phyloP scores from a whole-genome alignment of 345 rosid genomes.

The thale cress (Arabidopsis thaliana) region DNA sequence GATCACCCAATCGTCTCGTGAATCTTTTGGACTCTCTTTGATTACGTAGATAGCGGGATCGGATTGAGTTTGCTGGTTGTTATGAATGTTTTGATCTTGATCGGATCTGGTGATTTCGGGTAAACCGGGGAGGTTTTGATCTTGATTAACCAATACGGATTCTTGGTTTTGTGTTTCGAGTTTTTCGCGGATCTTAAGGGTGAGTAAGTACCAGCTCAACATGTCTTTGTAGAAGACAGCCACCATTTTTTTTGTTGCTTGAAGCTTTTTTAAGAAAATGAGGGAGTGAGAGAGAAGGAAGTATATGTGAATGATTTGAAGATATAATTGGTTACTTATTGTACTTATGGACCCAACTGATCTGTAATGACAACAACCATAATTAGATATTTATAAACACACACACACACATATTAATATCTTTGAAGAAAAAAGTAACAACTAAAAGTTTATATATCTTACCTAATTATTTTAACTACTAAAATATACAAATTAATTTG shows the following conservation, averaged over 20 bases:
- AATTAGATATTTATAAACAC: constrained; percentile 14
- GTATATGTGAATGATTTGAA: constrained; percentile 21
- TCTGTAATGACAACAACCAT: constrained; percentile 43
- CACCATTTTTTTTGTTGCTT: constrained; percentile 39
- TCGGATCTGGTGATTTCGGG: constrained; percentile 27
- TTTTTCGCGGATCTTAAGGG: constrained; percentile 45
- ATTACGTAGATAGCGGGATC: constrained; percentile 41
- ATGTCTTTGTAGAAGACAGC: constrained; percentile 49
- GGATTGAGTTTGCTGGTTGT: constrained; percentile 42
- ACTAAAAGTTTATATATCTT: not conserved
- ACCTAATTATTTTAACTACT: not conserved
- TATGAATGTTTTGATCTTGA: constrained; percentile 36
- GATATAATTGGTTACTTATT: constrained; percentile 31
- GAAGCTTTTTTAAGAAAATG: constrained; percentile 23
- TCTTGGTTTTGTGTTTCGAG: constrained; percentile 34
- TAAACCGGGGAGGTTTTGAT: constrained; percentile 3
- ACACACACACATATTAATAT: not conserved
- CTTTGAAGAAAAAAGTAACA: not conserved
- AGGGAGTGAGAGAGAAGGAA: constrained; percentile 18
- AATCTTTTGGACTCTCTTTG: constrained; percentile 40
- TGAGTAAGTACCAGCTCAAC: constrained; percentile 49
- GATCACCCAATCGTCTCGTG: constrained; percentile 69
- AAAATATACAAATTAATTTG: not conserved
- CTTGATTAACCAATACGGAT: constrained; percentile 11
- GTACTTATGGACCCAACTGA: constrained; percentile 40